phyloP scores from a whole-genome alignment of 129 eudicot species.

The Calendula officinalis region DNA sequence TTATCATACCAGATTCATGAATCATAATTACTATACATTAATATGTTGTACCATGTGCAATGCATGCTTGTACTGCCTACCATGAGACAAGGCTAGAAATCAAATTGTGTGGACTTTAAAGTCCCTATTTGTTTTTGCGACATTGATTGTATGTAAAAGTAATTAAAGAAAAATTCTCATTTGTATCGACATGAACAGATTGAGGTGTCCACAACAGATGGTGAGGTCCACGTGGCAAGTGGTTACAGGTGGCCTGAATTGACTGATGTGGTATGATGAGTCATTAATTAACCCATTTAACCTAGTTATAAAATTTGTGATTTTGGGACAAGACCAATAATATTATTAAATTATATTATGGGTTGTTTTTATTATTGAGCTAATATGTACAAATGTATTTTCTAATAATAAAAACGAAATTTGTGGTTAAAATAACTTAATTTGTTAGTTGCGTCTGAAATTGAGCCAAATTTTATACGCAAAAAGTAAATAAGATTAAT shows the following conservation, averaged over 20 bases:
- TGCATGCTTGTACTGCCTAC: conserved; percentile 22
- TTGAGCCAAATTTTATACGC: too few relatives aligned
- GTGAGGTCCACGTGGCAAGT: conserved; percentile 17
- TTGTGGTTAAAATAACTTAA: too few relatives aligned
- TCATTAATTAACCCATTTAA: not conserved
- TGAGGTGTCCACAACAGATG: conserved; percentile 3
- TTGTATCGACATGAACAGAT: conserved; percentile 20
- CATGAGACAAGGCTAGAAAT: conserved; percentile 1
- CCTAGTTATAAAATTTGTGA: too few relatives aligned
- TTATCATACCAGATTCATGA: conserved; percentile 26
- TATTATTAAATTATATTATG: not conserved
- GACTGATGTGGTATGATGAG: conserved; percentile 43
- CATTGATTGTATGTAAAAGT: conserved; percentile 14
- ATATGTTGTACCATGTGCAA: conserved; percentile 17
- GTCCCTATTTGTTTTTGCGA: conserved; percentile 7
- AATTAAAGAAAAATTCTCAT: conserved; percentile 14
- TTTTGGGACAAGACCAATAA: too few relatives aligned
- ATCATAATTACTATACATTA: conserved; percentile 1
- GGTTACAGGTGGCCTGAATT: conserved; percentile 31
- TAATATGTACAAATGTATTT: too few relatives aligned
- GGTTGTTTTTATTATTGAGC: too few relatives aligned
- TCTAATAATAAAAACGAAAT: too few relatives aligned
- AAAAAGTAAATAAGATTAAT: too few relatives aligned
- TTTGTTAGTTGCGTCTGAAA: too few relatives aligned
- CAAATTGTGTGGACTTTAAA: conserved; percentile 13